phyloP scores from a whole-genome alignment of 2,329 filamentous ascomycete genomes.

The Stenocarpella maydis region DNA sequence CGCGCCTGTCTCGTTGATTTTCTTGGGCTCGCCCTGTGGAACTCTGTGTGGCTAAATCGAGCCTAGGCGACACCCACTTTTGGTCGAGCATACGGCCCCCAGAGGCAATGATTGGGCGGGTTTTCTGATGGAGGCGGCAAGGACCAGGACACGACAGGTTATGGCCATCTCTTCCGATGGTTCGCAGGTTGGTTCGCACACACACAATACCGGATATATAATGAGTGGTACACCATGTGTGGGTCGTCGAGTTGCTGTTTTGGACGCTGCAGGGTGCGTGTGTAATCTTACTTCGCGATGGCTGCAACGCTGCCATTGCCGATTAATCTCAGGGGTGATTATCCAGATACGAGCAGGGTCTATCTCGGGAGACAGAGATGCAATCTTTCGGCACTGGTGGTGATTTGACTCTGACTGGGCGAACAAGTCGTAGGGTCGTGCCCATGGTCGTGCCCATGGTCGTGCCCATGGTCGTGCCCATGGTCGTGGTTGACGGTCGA shows the following conservation, averaged over 20 bases:
- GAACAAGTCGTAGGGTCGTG: neutral
- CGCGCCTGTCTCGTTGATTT: constrained; percentile 1
- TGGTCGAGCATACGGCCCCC: neutral
- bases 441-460: neutral
- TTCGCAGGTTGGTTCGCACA: neutral
- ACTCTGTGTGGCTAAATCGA: neutral
- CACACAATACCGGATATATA: neutral
- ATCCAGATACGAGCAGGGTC: constrained; percentile 13
- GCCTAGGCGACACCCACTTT: constrained; percentile 1
- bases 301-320: constrained; percentile 16
- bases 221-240: too few relatives aligned
- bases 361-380: constrained; percentile 9
- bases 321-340: constrained; percentile 15
- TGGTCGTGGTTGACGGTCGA: constrained; percentile 1
- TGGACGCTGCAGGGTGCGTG: constrained; percentile 10
- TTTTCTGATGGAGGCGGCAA: constrained; percentile 15
- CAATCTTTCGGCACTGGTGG: constrained; percentile 13
- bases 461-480: neutral
- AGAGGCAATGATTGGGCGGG: constrained; percentile 4
- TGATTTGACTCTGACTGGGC: neutral
- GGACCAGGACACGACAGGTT: neutral
- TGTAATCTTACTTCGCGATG: constrained; percentile 24
- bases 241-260: constrained; percentile 13
- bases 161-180: neutral
- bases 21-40: constrained; percentile 11